Evolutionary conservation across 495 filamentous ascomycete genomes (phyloP), one percentile per base, ranked within the genome.

Genomic region (Xanthoparmelia taractica): DNA sequence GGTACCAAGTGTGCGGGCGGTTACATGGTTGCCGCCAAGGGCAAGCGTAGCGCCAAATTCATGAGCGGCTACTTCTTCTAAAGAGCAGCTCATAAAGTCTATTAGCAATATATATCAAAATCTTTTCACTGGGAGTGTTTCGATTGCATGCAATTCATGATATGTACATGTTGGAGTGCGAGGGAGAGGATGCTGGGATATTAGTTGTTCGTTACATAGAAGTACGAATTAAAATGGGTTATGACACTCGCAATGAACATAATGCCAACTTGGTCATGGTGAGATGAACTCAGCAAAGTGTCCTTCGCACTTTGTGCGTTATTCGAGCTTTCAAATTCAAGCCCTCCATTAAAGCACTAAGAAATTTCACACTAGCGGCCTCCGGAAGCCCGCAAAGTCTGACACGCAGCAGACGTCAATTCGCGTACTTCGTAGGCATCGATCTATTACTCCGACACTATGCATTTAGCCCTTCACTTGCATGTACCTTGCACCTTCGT

Each of bases 1-100:
- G 70, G 70, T 18, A 71, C 70, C 0, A 63, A 59, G 8, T 71
- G 70, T 45, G 29, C 15, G 8, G 57, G 59, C 38, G 68, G 68
- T 8, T 38, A 40, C 8, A 63, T 68, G 61, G 67, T 67, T 15
- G 47, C 38, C 34, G 55, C 64, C n/a, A 59, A 60, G 43, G 54
- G 48, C 41, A 67, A 63, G 61, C 61, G 61, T 23, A 56, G 48
- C 40, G 47, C 60, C 50, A 62, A 62, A 11, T 62, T 62, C 27
- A 8, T 52, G 48, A 52, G 27, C 27, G 48, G 27, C 48, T 52
- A 52, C 13, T 29, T 31, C 5, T 31, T 52, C 27, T 52, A 27
- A 52, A 52, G 27, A 52, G 47, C 25, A 31, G 25, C 15, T 27
- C 12, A 31, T 7, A 13, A 29, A 4, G 18, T 8, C 31, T 4